A percentile compares a stretch with the other conserved stretches of the same genome.
These are phyloP conservation scores for Jaapia argillacea DNA, from an alignment of 768 basidiomycete genomes.

Conservation along the genomic window DNA sequence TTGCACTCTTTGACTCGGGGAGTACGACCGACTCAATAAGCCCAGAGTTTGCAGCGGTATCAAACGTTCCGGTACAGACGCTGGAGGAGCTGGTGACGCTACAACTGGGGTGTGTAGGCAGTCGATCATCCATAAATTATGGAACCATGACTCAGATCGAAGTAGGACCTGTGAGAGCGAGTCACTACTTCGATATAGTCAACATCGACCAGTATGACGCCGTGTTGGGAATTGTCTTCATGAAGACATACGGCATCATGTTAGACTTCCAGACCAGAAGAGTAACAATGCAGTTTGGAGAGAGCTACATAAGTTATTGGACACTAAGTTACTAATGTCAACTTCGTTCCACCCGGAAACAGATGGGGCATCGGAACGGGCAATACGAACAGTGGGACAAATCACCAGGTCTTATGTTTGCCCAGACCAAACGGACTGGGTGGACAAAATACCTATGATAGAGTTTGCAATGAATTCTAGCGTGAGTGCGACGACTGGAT, in stretches of 20 bases:
- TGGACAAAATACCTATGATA: neutral
- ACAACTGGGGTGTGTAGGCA: conserved; percentile 23
- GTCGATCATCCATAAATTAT: conserved; percentile 18
- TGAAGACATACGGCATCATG: conserved; percentile 10
- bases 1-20: conserved; percentile 16
- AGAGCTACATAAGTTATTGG: conserved; percentile 15
- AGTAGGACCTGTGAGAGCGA: conserved; percentile 1
- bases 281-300: too few relatives aligned
- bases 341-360: conserved; percentile 19
- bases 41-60: conserved; percentile 12
- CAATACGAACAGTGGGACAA: conserved; percentile 6
- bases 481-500: conserved; percentile 11
- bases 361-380: conserved; percentile 19
- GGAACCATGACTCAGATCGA: conserved; percentile 10
- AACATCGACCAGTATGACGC: conserved; percentile 27
- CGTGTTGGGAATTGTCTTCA: conserved; percentile 26
- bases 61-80: conserved; percentile 4
- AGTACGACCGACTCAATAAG: conserved; percentile 13
- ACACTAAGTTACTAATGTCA: conserved; percentile 8
- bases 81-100: conserved; percentile 13
- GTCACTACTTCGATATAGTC: conserved; percentile 20
- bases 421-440: conserved; percentile 11
- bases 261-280: neutral
- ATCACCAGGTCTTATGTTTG: conserved; percentile 5
- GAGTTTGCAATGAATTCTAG: conserved; percentile 17